phyloP scores from a whole-genome alignment of 768 basidiomycete genomes.

The Cystobasidiopsis lactophilus region DNA sequence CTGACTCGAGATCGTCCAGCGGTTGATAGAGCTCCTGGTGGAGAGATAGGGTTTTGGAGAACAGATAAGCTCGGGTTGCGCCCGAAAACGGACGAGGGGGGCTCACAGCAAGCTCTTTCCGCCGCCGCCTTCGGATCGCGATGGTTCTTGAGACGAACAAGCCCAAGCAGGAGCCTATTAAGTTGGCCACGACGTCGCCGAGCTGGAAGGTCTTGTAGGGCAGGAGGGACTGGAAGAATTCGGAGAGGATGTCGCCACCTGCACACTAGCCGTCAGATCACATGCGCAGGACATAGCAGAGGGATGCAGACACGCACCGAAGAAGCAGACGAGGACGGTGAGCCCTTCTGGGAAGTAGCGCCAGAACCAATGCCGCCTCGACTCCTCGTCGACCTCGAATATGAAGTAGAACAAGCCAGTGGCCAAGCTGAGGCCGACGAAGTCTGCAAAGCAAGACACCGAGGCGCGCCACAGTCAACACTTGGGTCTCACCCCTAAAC shows the following conservation, averaged over 20 bases:
- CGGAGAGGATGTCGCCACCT: constrained; percentile 13
- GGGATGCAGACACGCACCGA: constrained; percentile 1
- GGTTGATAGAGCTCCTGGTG: neutral
- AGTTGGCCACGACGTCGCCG: constrained; percentile 16
- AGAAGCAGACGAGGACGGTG: constrained; percentile 5
- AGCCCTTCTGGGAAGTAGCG: constrained; percentile 3
- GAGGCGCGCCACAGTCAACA: neutral
- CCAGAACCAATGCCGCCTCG: constrained; percentile 10
- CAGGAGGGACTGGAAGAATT: constrained; percentile 15
- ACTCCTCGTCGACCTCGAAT: constrained; percentile 10
- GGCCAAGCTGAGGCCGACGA: constrained; percentile 11
- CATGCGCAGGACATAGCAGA: neutral
- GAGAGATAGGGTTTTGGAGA: no score
- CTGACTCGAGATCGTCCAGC: constrained; percentile 24
- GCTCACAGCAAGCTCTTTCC: constrained; percentile 22
- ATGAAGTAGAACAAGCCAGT: constrained; percentile 10
- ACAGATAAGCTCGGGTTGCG: no score
- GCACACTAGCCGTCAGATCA: neutral
- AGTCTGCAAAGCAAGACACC: constrained; percentile 2
- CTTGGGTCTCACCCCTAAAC: no score
- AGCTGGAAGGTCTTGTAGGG: constrained; percentile 19
- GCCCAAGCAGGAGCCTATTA: constrained; percentile 11
- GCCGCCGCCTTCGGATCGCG: neutral
- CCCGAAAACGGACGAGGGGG: no score
- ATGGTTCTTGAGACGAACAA: neutral